These are phyloP conservation scores for Croton laevigatus DNA, from an alignment of 441 rosid species.

Conservation along the genomic window DNA sequence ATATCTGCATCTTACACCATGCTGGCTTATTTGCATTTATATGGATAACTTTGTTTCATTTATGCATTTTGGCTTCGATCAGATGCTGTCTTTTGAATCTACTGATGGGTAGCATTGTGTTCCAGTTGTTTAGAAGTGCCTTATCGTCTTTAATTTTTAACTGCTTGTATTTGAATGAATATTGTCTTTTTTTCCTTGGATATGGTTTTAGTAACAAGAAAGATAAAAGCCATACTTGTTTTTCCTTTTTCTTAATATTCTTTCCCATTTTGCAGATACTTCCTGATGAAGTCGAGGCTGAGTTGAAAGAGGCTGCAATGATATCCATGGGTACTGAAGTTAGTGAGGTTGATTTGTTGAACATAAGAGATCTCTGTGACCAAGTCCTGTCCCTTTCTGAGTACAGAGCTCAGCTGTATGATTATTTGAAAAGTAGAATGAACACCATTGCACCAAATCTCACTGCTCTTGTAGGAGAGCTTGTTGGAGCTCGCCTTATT, in stretches of 20 bases:
- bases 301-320: constrained; percentile 75
- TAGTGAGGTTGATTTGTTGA: constrained; percentile 69
- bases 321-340: constrained; percentile 97
- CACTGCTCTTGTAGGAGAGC: constrained; percentile 94
- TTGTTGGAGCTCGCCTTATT: constrained; percentile 91
- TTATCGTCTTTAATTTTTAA: background rate
- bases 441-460: constrained; percentile 86
- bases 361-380: constrained; percentile 78
- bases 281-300: constrained; percentile 70
- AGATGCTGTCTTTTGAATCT: no score
- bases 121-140: background rate
- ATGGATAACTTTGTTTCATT: background rate
- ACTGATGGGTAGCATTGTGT: background rate
- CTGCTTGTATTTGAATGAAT: background rate
- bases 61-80: background rate
- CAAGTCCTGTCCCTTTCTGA: constrained; percentile 85
- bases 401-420: constrained; percentile 79
- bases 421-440: constrained; percentile 76
- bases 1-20: background rate
- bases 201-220: background rate
- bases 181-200: background rate
- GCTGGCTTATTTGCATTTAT: background rate
- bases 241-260: background rate
- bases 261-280: constrained; percentile 41
- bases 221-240: background rate